These are phyloP conservation scores for Lactarius psammicola DNA, from an alignment of 768 basidiomycete genomes.

Conservation along the genomic window DNA sequence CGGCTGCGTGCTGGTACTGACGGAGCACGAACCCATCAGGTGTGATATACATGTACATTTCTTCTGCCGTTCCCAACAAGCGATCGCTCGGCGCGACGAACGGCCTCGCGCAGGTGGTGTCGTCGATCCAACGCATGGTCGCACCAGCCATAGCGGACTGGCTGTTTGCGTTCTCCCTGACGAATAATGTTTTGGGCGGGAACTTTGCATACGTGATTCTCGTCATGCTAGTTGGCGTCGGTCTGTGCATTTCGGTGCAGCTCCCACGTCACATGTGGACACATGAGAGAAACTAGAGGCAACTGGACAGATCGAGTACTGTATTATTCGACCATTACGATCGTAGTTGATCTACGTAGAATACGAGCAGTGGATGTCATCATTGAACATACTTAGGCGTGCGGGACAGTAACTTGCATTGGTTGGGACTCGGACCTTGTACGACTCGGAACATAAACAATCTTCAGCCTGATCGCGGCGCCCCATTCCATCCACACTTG, in stretches of 20 bases:
- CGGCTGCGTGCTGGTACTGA: not conserved
- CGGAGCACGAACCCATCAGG: slow-evolving; percentile 38
- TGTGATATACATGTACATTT: slow-evolving; percentile 65
- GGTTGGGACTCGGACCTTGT: too few species aligned
- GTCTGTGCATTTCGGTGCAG: not conserved
- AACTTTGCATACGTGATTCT: slow-evolving; percentile 1
- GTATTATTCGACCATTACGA: not conserved
- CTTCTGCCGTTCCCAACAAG: slow-evolving; percentile 59
- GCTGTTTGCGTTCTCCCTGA: slow-evolving; percentile 61
- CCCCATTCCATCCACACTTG: not conserved
- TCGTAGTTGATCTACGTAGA: not conserved
- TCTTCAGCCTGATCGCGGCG: not conserved
- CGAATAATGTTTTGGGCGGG: slow-evolving; percentile 28
- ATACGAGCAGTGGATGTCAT: not conserved
- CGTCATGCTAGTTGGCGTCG: not conserved
- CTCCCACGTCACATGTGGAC: not conserved
- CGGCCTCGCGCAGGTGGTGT: slow-evolving; percentile 44
- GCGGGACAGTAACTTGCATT: not conserved
- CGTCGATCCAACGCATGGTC: slow-evolving; percentile 40
- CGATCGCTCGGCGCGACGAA: slow-evolving; percentile 66
- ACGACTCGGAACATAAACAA: not conserved
- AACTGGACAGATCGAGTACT: not conserved
- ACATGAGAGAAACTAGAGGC: not conserved
- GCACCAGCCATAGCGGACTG: slow-evolving; percentile 60
- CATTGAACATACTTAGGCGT: not conserved